Evolutionary conservation across 345 rosid genomes (phyloP).

Genomic region (Salix suchowensis): DNA sequence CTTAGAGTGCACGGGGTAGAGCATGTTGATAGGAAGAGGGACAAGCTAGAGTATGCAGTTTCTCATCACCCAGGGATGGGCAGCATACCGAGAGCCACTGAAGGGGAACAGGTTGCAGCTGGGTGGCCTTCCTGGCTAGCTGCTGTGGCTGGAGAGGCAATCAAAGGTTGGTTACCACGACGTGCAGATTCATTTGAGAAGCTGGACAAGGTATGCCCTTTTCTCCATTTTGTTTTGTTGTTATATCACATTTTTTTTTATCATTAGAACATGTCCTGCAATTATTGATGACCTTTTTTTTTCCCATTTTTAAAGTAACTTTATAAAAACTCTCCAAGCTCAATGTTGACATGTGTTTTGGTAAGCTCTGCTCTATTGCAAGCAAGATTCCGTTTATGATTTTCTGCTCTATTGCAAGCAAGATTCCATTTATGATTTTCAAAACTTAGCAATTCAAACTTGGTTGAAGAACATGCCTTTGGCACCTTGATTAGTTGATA

Average conservation of each 20-base stretch:
- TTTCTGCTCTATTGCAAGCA: neutral
- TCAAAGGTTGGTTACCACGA: constrained; percentile 90
- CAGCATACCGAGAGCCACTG: constrained; percentile 61
- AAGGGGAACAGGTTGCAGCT: constrained; percentile 93
- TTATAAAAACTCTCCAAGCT: neutral
- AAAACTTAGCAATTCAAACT: neutral
- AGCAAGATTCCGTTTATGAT: neutral
- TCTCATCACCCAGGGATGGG: constrained; percentile 56
- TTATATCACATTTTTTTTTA: neutral
- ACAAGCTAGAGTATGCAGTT: constrained; percentile 49
- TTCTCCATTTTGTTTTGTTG: constrained; percentile 9
- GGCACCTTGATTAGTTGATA: neutral
- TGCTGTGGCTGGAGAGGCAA: constrained; percentile 95
- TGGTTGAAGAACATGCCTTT: neutral
- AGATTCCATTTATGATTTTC: neutral
- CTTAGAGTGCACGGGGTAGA: constrained; percentile 46
- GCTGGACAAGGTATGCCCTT: constrained; percentile 74
- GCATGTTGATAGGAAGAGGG: constrained; percentile 62
- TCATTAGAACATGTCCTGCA: neutral
- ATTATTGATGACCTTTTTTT: neutral
- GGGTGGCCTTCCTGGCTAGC: constrained; percentile 99
- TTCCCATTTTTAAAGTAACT: neutral
- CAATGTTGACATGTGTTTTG: neutral
- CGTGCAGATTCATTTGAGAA: constrained; percentile 97
- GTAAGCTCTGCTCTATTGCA: neutral